Evolutionary conservation across 2,329 filamentous ascomycete genomes (phyloP), one percentile per base, ranked within the genome.

Genomic region (Zelopaecilomyces penicillatus): DNA sequence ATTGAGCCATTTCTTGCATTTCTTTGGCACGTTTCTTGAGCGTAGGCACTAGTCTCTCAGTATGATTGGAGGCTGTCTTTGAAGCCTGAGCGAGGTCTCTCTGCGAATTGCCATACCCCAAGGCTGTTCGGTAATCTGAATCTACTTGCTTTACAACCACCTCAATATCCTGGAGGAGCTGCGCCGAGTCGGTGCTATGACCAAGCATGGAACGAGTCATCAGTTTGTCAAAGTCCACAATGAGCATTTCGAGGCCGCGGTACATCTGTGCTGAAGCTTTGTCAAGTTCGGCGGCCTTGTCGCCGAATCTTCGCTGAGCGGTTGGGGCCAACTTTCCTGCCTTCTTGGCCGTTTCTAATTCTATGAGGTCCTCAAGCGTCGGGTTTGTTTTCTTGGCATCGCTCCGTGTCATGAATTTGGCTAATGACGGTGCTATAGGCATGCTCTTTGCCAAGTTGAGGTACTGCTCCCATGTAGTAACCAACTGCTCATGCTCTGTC

Each of bases 121-220:
- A 69, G 8, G 88, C 80, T 52, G 87, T 83, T 53, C 89, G 83
- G 58, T 88, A 87, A 63, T 97, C 93, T 5, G 83, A 86, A 39
- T 83, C 81, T 41, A 98, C 85, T 65, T 96, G 96, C 56, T 82
- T 88, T 42, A 83, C 82, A 44, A 97, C 74, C 0, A 87, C 84
- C 59, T 91, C 83, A 37, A 97, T 88, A 60, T 97, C 93, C 49
- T 88, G 78, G 41, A 93, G 71, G 5, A 95, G 69, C 50, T 84
- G 80, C 26, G 70, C 65, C 5, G 84, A 75, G 52, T 90, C 85
- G 40, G 79, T 74, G 36, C 69, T 70, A 47, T 80, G 80, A 12
- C 72, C 68, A 39, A 80, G 60, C 5, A 75, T 65, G 26, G 74
- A 83, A 40, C 73, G 76, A 46, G 59, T 70, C 52, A 68, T 69